These are phyloP conservation scores for Macadamia tetraphylla DNA, from an alignment of 164 flowering plant genomes.

Conservation along the genomic window DNA sequence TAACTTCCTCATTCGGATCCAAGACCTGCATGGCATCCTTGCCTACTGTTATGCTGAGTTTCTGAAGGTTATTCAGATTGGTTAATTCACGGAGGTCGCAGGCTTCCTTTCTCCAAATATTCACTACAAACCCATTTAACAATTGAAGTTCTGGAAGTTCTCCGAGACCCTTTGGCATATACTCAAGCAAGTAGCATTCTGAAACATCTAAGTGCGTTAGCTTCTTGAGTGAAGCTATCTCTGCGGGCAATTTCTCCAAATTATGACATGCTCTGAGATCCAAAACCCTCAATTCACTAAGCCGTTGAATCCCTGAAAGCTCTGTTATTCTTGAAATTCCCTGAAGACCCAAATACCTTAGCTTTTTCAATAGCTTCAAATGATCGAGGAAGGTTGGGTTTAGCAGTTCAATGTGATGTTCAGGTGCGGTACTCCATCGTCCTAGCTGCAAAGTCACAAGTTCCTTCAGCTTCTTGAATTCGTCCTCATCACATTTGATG, in stretches of 20 bases:
- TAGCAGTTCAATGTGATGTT: neutral
- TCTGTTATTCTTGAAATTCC: neutral
- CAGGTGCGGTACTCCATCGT: neutral
- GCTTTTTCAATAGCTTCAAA: neutral
- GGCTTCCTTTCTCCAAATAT: neutral
- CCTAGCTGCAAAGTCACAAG: neutral
- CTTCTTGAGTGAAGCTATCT: conserved; percentile 6
- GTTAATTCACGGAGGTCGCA: neutral
- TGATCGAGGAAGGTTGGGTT: neutral
- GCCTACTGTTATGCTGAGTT: neutral
- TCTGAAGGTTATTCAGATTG: neutral
- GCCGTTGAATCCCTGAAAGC: neutral
- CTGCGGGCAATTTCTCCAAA: conserved; percentile 15
- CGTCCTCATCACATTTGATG: neutral
- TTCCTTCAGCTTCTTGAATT: neutral
- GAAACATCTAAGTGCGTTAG: conserved; percentile 21
- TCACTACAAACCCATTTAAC: conserved; percentile 20
- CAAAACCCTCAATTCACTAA: conserved; percentile 7
- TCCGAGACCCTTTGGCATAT: conserved; percentile 13
- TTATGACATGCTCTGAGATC: conserved; percentile 21
- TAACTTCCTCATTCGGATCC: neutral
- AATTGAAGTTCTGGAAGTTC: conserved; percentile 11
- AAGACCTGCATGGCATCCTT: neutral
- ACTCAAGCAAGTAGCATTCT: conserved; percentile 18
- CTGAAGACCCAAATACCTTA: neutral